Evolutionary conservation across 495 filamentous ascomycete species (phyloP), one percentile per base, ranked within the genome.

Genomic region (Lentithecium fluviatile): DNA sequence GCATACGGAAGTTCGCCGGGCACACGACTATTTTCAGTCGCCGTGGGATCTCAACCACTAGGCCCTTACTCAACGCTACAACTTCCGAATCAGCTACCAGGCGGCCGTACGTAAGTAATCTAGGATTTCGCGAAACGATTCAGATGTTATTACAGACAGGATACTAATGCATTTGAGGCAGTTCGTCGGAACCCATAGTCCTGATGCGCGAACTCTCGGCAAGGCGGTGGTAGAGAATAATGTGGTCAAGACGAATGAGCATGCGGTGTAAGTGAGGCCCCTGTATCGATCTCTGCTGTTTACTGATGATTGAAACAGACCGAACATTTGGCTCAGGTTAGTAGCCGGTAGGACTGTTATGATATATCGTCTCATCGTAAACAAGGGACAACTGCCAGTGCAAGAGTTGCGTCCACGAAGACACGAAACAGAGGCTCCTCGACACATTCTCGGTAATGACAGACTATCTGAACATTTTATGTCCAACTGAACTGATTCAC

Each of bases 351-450:
- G 13, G 7, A 19, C 13, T 20, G 23, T 23, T 6, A 26, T n/a
- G 12, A 47, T 21, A 21, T 21, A n/a, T n/a, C 23, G 21, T 20
- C 26, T 37, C 11, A 8, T 40, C 15, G 23, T 38, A 34, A 17
- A 45, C 51, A 23, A 52, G 51, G 23, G 51, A 54, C 36, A 54
- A 54, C 19, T 96, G 91, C 68, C 88, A 84, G 49, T 96, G 91
- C 68, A 57, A 70, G 0, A 70, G 76, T 48, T 96, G 91, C 70
- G 78, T 90, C 10, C 85, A 95, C 69, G 84, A 82, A 58, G 83
- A 87, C 52, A 96, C 91, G 13, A 83, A 74, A 70, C 91, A 96
- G 72, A 79, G 89, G 32, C 80, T 80, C 25, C 77, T 87, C 37
- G 80, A 93, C 66, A 91, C 85, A 0, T 92, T 91, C 65, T 73